Evolutionary conservation across 345 rosid genomes (phyloP).

Genomic region (Eucalyptus guilfoylei): DNA sequence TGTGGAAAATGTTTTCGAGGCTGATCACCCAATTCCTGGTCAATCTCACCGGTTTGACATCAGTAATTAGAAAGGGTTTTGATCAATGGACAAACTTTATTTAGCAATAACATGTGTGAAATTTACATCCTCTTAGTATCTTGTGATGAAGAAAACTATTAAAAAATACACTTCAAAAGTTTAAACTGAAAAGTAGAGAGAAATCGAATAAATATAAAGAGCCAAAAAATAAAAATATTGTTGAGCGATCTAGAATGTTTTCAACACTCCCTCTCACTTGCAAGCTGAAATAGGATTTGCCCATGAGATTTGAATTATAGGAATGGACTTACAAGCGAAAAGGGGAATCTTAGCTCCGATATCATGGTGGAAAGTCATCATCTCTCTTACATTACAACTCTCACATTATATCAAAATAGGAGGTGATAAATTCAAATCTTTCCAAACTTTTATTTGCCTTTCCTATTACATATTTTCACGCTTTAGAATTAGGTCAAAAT

Average conservation of each 20-base stretch:
- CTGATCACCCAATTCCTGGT: not conserved
- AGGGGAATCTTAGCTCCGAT: accelerated
- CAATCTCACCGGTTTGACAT: not conserved
- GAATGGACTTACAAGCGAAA: not conserved
- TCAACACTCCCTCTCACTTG: not conserved
- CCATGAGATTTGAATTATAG: not conserved
- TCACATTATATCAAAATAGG: not conserved
- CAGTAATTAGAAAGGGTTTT: not conserved
- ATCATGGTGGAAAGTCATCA: not conserved
- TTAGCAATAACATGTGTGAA: not conserved
- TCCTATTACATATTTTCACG: accelerated
- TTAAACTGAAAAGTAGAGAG: not conserved
- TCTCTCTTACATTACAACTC: not conserved
- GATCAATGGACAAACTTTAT: not conserved
- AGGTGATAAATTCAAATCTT: not conserved
- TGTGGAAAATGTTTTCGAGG: not conserved
- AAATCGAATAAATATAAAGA: not conserved
- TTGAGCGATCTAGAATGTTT: not conserved
- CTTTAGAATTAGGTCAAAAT: not conserved
- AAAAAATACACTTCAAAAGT: not conserved
- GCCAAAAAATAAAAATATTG: not conserved
- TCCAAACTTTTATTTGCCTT: not conserved
- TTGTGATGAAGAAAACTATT: not conserved
- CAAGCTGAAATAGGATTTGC: not conserved
- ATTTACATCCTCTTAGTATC: not conserved